Evolutionary conservation across 352 stramenopile species (phyloP).

Genomic region (Globisporangium camurandrum): DNA sequence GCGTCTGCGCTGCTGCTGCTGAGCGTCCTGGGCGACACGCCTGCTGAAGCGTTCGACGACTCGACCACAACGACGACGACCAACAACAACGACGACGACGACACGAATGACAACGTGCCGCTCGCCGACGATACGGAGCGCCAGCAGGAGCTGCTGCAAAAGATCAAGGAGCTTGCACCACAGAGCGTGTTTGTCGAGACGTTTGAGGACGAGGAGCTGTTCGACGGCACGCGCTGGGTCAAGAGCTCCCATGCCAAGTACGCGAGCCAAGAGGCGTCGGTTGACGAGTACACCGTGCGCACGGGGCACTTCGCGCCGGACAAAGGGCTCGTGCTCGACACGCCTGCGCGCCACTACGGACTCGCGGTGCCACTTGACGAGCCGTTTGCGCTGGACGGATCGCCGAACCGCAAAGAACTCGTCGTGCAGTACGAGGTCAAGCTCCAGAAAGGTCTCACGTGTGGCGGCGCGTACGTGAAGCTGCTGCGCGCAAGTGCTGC

Average conservation of each 20-base stretch:
- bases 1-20: conserved; percentile 42
- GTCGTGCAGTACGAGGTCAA: conserved; percentile 95
- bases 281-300: conserved; percentile 58
- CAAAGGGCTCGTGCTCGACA: conserved; percentile 64
- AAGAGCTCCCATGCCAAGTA: conserved; percentile 84
- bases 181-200: conserved; percentile 69
- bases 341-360: conserved; percentile 70
- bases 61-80: neutral
- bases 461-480: conserved; percentile 93
- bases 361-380: conserved; percentile 65
- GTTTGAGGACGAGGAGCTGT: conserved; percentile 49
- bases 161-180: conserved; percentile 45
- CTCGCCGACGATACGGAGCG: conserved; percentile 13
- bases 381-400: conserved; percentile 61
- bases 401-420: conserved; percentile 66
- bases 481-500: conserved; percentile 65
- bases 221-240: conserved; percentile 72
- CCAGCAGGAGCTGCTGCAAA: conserved; percentile 25
- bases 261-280: conserved; percentile 47
- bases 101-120: too few relatives aligned
- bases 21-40: neutral
- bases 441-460: conserved; percentile 86
- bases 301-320: conserved; percentile 49
- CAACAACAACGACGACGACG: too few relatives aligned
- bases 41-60: neutral